Base-by-base conservation (phyloP, 345 rosid species). In the Chamaenerion angustifolium region DNA sequence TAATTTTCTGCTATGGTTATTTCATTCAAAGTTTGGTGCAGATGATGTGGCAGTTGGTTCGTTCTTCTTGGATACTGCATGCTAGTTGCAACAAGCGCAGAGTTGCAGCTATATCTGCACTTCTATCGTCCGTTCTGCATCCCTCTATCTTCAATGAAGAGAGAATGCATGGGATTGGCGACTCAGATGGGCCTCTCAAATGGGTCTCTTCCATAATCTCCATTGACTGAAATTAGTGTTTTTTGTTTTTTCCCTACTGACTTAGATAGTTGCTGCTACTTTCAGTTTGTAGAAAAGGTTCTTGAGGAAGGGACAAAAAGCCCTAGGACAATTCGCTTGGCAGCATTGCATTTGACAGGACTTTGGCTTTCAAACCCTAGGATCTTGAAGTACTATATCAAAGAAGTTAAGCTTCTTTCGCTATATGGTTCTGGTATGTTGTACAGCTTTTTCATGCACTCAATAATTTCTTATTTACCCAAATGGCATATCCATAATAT, bases 301-400 rank as follows among this genome's bases (percentile, higher is more conserved):
- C 78, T 90, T 1, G 78, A 81, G 76, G 94, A 83, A 78, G 98
- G 98, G 49, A 72, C 72, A 18, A 90, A 81, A 74, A 90, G 98
- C 64, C 98, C 98, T 10, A 84, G 98, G 40, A 90, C 98, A n/a
- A 76, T 90, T 70, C 95, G 98, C 54, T 88, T 90, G 62, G 83
- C 76, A 2, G 90, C 98, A 56, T 75, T 90, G 55, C 98, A 90
- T 77, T 65, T 90, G 54, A 81, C 98, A 42, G 98, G 98, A 62
- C 74, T 90, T 27, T 90, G 80, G 83, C 80, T 85, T 45, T 70
- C 79, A 57, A 65, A 76, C 71, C 95, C 98, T 44, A 64, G 58
- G 64, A 73, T 68, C 42, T 69, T 83, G 62, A 86, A 75, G 63
- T 85, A 68, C 73, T 90, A 90, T 67, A 59, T 79, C 18, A 81